These are phyloP conservation scores for Pseudogymnoascus sp. DNA, from an alignment of 2,329 filamentous ascomycete species.

Conservation along the genomic window DNA sequence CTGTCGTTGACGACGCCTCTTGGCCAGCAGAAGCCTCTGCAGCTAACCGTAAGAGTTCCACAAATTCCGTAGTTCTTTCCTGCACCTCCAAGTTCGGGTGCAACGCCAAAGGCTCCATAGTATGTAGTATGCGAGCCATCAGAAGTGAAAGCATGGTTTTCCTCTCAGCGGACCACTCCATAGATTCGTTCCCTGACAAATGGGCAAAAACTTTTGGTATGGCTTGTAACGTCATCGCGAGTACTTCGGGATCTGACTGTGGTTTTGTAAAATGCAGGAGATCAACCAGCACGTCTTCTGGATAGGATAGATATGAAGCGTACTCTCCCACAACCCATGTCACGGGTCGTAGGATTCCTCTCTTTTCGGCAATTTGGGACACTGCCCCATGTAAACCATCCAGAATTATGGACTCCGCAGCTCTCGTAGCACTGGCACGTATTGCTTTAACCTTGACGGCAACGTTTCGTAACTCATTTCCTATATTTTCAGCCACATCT, in stretches of 20 bases:
- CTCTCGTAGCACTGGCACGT: slow-evolving; percentile 68
- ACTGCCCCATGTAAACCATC: slow-evolving; percentile 46
- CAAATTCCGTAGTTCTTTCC: slow-evolving; percentile 85
- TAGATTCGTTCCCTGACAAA: slow-evolving; percentile 56
- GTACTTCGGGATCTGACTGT: slow-evolving; percentile 51
- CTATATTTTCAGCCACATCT: slow-evolving; percentile 61
- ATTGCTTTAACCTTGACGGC: slow-evolving; percentile 86
- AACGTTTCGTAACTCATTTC: slow-evolving; percentile 79
- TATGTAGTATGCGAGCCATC: slow-evolving; percentile 73
- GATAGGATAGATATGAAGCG: slow-evolving; percentile 58
- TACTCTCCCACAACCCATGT: slow-evolving; percentile 90
- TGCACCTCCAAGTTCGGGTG: slow-evolving; percentile 92
- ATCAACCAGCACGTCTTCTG: slow-evolving; percentile 64
- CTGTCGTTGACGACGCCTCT: slow-evolving; percentile 44
- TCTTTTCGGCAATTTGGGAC: slow-evolving; percentile 48
- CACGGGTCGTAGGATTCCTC: slow-evolving; percentile 63
- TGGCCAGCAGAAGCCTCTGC: slow-evolving; percentile 71
- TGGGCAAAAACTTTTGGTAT: slow-evolving; percentile 75
- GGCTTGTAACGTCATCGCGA: slow-evolving; percentile 77
- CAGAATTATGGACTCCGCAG: slow-evolving; percentile 68
- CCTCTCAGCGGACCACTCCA: slow-evolving; percentile 62
- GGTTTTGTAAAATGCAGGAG: slow-evolving; percentile 59
- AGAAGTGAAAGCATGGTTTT: slow-evolving; percentile 70
- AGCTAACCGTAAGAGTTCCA: slow-evolving; percentile 80
- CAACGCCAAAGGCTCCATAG: slow-evolving; percentile 67